Evolutionary conservation across 495 filamentous ascomycete species (phyloP).

Genomic region (Pyronema omphalodes): DNA sequence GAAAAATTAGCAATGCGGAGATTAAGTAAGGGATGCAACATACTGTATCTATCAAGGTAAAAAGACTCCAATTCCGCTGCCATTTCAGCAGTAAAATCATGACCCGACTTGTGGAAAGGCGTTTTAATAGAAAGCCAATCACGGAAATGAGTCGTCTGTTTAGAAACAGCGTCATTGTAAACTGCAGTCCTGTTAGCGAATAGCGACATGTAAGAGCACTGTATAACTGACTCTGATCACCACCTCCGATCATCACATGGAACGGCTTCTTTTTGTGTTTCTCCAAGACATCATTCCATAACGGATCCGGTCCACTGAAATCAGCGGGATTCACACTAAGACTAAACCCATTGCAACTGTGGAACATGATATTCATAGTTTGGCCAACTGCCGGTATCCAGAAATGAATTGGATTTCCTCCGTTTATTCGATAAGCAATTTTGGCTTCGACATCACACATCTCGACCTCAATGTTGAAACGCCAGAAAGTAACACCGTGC

Average conservation of each 20-base stretch:
- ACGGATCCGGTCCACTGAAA: conserved; percentile 80
- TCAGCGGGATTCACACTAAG: conserved; percentile 53
- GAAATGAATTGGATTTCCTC: conserved; percentile 72
- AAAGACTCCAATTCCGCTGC: conserved; percentile 70
- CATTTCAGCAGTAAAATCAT: conserved; percentile 54
- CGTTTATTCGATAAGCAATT: conserved; percentile 90
- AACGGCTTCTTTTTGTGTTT: conserved; percentile 83
- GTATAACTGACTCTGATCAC: conserved; percentile 49
- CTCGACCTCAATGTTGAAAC: conserved; percentile 86
- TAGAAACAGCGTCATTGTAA: conserved; percentile 73
- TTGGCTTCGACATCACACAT: conserved; percentile 54
- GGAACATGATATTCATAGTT: conserved; percentile 96
- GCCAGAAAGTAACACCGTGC: conserved; percentile 84
- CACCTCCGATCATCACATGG: conserved; percentile 95
- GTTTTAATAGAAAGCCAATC: conserved; percentile 74
- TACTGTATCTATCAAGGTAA: conserved; percentile 67
- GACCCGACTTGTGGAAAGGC: conserved; percentile 53
- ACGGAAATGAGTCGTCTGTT: conserved; percentile 52
- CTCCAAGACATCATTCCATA: conserved; percentile 92
- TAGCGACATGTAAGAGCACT: not conserved
- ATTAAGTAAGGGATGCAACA: conserved; percentile 8
- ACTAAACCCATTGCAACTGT: conserved; percentile 94
- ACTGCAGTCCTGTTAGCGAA: conserved; percentile 24
- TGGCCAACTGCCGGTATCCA: conserved; percentile 80
- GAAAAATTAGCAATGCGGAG: conserved; percentile 1